A percentile compares a stretch with the other conserved stretches of the same genome.
Conservation (phyloP, 106 monocot genomes). For the Allium sativum region DNA sequence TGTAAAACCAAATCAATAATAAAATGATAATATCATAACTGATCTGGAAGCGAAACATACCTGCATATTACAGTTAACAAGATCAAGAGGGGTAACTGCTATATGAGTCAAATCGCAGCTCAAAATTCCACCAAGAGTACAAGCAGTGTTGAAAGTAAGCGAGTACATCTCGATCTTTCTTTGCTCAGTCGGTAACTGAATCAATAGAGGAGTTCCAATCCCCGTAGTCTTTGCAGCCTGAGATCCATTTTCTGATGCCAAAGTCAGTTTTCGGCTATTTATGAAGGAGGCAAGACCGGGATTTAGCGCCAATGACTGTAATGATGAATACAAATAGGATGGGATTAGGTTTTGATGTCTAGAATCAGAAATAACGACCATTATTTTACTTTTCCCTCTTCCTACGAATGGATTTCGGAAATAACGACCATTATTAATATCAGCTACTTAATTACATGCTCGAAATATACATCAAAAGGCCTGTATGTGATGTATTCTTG, state of each 20-base stretch:
- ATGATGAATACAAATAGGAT: slow-evolving; percentile 45
- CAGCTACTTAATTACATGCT: no score
- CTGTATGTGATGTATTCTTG: no score
- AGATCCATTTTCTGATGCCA: slow-evolving; percentile 5
- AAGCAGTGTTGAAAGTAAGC: slow-evolving; percentile 58
- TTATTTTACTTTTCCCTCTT: no score
- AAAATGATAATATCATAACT: neutral
- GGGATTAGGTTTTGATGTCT: slow-evolving; percentile 36
- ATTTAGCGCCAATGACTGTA: no score
- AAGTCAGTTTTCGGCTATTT: neutral
- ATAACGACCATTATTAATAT: no score
- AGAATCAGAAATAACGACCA: slow-evolving; percentile 25
- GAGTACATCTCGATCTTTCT: slow-evolving; percentile 60
- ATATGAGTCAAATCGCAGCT: slow-evolving; percentile 71
- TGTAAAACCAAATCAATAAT: neutral
- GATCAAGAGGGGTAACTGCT: slow-evolving; percentile 67
- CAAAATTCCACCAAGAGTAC: slow-evolving; percentile 56
- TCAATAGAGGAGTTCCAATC: slow-evolving; percentile 5
- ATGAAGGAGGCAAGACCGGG: neutral
- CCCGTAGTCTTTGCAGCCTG: neutral
- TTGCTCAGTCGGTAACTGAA: slow-evolving; percentile 42
- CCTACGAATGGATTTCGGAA: no score
- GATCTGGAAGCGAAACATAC: neutral
- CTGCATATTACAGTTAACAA: slow-evolving; percentile 32
- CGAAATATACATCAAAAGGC: no score